phyloP scores from a whole-genome alignment of 495 filamentous ascomycete species.

The Trichoderma orchidacearum region DNA sequence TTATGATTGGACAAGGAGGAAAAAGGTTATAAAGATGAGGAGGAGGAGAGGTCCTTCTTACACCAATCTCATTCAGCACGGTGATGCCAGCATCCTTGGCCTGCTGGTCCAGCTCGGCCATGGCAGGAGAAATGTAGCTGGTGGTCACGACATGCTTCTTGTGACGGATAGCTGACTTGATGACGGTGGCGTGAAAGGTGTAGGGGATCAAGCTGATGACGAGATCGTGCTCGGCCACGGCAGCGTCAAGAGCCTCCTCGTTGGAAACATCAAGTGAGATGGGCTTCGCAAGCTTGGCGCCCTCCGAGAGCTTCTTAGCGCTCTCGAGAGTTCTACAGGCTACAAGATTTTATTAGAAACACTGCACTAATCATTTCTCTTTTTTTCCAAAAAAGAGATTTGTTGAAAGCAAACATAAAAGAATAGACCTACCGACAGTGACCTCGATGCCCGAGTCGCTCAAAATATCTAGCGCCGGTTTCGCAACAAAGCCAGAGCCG shows the following conservation, averaged over 20 bases:
- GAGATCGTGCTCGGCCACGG: slow-evolving; percentile 63
- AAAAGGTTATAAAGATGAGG: too few relatives aligned
- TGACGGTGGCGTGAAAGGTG: slow-evolving; percentile 78
- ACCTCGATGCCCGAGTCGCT: background rate
- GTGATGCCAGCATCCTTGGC: slow-evolving; percentile 90
- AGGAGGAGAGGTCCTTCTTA: slow-evolving; percentile 36
- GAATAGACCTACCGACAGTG: slow-evolving; percentile 3
- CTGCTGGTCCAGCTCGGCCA: slow-evolving; percentile 73
- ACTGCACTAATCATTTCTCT: background rate
- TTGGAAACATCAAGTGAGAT: slow-evolving; percentile 77
- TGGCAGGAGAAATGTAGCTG: slow-evolving; percentile 84
- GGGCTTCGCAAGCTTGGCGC: slow-evolving; percentile 54
- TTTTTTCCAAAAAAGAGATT: slow-evolving; percentile 1
- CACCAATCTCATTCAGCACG: slow-evolving; percentile 95
- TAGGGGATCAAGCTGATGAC: slow-evolving; percentile 84
- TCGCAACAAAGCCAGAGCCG: slow-evolving; percentile 69
- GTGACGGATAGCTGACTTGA: slow-evolving; percentile 83
- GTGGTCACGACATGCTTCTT: slow-evolving; percentile 97
- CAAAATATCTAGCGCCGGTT: slow-evolving; percentile 59
- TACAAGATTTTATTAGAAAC: slow-evolving; percentile 12
- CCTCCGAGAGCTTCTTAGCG: slow-evolving; percentile 60
- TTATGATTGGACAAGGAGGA: background rate
- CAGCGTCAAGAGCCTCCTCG: slow-evolving; percentile 59
- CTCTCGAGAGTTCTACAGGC: slow-evolving; percentile 75
- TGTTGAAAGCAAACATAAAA: background rate